These are phyloP conservation scores for Serendipita sp. DNA, from an alignment of 768 basidiomycete genomes.

Conservation along the genomic window DNA sequence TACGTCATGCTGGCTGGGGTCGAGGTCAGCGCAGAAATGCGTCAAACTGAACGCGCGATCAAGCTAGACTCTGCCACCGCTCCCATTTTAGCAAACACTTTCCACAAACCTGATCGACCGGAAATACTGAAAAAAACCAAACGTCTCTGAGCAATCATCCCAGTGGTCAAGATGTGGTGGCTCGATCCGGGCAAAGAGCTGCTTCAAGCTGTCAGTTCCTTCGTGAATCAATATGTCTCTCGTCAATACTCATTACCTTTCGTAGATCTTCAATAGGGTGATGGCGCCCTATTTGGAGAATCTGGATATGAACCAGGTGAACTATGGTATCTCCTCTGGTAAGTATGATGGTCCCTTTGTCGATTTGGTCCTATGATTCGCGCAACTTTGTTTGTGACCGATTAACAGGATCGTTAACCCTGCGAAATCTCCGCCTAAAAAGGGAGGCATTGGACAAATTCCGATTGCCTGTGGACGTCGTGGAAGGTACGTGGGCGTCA, in stretches of 20 bases:
- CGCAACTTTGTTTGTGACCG: not conserved
- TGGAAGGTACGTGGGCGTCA: conserved; percentile 50
- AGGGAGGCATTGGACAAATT: conserved; percentile 91
- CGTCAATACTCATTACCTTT: not conserved
- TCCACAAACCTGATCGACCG: not conserved
- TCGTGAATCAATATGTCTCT: not conserved
- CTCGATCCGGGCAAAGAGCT: conserved; percentile 75
- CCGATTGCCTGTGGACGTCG: conserved; percentile 83
- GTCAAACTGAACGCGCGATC: not conserved
- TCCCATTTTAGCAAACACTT: not conserved
- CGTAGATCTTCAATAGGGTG: conserved; percentile 71
- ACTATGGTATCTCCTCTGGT: conserved; percentile 85
- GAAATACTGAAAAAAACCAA: not conserved
- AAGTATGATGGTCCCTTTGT: conserved; percentile 11
- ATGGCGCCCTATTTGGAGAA: conserved; percentile 94
- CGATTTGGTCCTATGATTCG: not conserved
- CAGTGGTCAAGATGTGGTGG: conserved; percentile 51
- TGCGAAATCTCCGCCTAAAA: conserved; percentile 74
- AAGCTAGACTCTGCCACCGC: not conserved
- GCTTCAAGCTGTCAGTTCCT: conserved; percentile 48
- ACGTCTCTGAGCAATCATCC: conserved; percentile 6
- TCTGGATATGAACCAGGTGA: conserved; percentile 85
- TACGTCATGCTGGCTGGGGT: not conserved
- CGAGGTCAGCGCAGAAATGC: not conserved
- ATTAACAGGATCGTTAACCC: conserved; percentile 49